These are phyloP conservation scores for Beauveria scarabaeidicola DNA, from an alignment of 2,329 filamentous ascomycete genomes.

Conservation along the genomic window DNA sequence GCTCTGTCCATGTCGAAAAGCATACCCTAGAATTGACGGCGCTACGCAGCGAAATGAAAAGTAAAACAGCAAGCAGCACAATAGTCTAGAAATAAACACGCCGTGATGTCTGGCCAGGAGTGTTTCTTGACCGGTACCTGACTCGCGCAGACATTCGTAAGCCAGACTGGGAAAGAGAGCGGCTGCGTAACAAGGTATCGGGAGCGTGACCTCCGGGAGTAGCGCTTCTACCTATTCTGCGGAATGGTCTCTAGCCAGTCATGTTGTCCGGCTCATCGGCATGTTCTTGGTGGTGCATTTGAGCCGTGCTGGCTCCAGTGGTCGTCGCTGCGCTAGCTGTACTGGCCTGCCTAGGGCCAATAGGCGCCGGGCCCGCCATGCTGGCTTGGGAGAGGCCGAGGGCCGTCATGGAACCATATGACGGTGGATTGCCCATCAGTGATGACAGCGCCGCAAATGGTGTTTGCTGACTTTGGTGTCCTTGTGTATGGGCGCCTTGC, in stretches of 20 bases:
- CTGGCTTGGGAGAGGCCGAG: conserved; percentile 22
- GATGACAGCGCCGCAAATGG: conserved; percentile 17
- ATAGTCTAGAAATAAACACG: not conserved
- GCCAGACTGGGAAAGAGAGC: not conserved
- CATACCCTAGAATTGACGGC: not conserved
- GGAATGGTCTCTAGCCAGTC: not conserved
- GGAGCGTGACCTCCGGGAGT: not conserved
- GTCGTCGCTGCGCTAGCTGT: conserved; percentile 18
- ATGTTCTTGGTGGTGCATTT: conserved; percentile 23
- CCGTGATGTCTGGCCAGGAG: not conserved
- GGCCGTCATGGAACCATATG: conserved; percentile 16
- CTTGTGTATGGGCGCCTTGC: not conserved
- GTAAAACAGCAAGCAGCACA: not conserved
- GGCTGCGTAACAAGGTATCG: not conserved
- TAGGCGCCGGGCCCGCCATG: conserved; percentile 21
- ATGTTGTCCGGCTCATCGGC: conserved; percentile 14
- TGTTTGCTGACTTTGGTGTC: conserved; percentile 15
- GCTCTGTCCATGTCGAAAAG: not conserved
- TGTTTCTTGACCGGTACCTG: not conserved
- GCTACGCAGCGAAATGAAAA: not conserved
- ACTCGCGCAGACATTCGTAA: too few species aligned
- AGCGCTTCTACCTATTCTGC: not conserved
- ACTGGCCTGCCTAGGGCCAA: conserved; percentile 17
- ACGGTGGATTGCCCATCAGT: conserved; percentile 22
- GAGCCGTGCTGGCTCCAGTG: conserved; percentile 29